Base-by-base conservation (phyloP, 176 grass and related monocot species). In the Carex pumila region DNA sequence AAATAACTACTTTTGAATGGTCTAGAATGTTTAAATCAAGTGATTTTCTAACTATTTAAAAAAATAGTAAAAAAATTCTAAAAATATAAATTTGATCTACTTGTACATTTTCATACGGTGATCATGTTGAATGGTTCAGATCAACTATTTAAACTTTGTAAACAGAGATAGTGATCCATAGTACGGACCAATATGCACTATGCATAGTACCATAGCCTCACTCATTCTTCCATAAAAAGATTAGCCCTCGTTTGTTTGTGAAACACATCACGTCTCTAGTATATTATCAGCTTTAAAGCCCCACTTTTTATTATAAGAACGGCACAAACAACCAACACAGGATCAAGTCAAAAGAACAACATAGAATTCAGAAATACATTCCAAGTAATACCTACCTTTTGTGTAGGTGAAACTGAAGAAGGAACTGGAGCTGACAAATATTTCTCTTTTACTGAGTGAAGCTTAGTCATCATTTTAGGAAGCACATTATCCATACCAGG, bases 391-490 rank as follows among this genome's bases (percentile, higher is more conserved):
- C 17, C 22, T 81, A 98, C 95, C 92, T 87, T 89, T 10, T 12
- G 58, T 61, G 65, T 45, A 83, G 65, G 66, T 43, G 85, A 87
- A 85, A 83, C 30, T 71, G 89, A 79, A 66, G 86, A 81, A 68
- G 86, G 82, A 88, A 71, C 79, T 54, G 71, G 90, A 25, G 88
- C 65, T 34, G 89, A 95, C 84, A 95, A 86, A 71, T 94, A 94
- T 84, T 95, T 98, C 29, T 92, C 85, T 79, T 93, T 94, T 15
- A 85, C 79, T 71, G 84, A 86, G 47, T 88, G 86, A 68, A 94
- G 88, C 31, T 82, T 25, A 5, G 87, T 32, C 82, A 91, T 91
- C 85, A 88, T 71, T 83, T 80, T 84, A 4, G 88, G 88, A 68
- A 89, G 84, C 61, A 83, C 34, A 56, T 64, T 82, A 36, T 84